phyloP scores from a whole-genome alignment of 1,284 basidiomycete species.

The Volvariella surrecta region DNA sequence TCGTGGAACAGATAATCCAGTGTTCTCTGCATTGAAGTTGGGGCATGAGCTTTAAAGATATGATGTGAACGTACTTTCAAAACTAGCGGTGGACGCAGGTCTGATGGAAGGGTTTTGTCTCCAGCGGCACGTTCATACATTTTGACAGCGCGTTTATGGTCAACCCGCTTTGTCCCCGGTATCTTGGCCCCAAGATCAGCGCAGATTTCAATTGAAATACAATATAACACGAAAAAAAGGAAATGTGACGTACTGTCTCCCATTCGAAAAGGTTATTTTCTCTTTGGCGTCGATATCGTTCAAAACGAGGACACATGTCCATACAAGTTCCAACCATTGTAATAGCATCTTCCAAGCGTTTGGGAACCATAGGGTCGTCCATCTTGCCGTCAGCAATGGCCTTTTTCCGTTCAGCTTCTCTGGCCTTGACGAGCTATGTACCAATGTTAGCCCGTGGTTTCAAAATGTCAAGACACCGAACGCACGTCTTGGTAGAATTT shows the following conservation, averaged over 20 bases:
- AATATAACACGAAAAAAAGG: constrained; percentile 9
- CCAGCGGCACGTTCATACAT: constrained; percentile 94
- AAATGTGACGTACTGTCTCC: constrained; percentile 63
- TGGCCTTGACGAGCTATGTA: constrained; percentile 60
- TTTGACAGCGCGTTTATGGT: constrained; percentile 86
- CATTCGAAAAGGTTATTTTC: constrained; percentile 85
- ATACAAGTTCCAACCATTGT: constrained; percentile 86
- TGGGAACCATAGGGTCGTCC: constrained; percentile 74
- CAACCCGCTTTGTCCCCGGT: constrained; percentile 69
- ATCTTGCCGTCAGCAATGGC: constrained; percentile 85
- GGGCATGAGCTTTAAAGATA: constrained; percentile 4
- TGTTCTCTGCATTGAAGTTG: constrained; percentile 47
- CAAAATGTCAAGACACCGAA: constrained; percentile 6
- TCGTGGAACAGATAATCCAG: constrained; percentile 89
- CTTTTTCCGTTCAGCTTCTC: constrained; percentile 66
- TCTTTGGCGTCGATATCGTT: constrained; percentile 84
- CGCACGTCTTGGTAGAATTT: constrained; percentile 62
- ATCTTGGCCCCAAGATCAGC: constrained; percentile 41
- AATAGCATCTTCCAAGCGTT: constrained; percentile 81
- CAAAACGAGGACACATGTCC: constrained; percentile 94
- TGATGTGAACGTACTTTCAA: constrained; percentile 52
- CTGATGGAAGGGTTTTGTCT: constrained; percentile 86
- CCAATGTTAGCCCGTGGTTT: constrained; percentile 5
- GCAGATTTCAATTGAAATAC: constrained; percentile 19
- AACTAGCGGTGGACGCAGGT: constrained; percentile 82